phyloP scores from a whole-genome alignment of 2,329 filamentous ascomycete genomes.

The Cercospora sp. region DNA sequence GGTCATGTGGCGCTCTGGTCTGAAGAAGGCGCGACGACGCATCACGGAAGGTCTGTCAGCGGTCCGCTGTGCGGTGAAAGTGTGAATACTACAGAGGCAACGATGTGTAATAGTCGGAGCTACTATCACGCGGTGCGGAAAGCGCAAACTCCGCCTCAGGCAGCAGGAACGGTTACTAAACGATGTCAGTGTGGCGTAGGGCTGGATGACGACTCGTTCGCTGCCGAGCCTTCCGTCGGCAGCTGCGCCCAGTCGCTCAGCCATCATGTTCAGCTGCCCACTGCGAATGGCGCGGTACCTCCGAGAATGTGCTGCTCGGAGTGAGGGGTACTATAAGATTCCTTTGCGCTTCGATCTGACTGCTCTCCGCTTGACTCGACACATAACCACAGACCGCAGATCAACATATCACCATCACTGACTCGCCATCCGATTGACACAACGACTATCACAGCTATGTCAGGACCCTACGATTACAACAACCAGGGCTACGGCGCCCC shows the following conservation, averaged over 20 bases:
- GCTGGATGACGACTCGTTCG: not conserved
- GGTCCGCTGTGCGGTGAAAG: not conserved
- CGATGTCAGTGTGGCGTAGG: not conserved
- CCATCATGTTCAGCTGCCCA: constrained; percentile 10
- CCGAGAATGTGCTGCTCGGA: not conserved
- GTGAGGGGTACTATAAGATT: constrained; percentile 19
- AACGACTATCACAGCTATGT: constrained; percentile 43
- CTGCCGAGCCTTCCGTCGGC: not conserved
- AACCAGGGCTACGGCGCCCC: constrained; percentile 22
- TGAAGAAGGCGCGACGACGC: not conserved
- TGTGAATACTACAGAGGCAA: not conserved
- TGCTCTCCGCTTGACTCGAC: not conserved
- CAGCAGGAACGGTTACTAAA: not conserved
- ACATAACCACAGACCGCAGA: not conserved
- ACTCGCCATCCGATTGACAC: not conserved
- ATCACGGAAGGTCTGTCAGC: not conserved
- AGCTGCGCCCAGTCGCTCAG: constrained; percentile 9
- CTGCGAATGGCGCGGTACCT: not conserved
- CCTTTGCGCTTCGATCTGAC: constrained; percentile 1
- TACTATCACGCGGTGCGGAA: not conserved
- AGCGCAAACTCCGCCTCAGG: not conserved
- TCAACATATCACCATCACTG: not conserved
- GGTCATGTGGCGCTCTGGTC: not conserved
- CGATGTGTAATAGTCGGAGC: not conserved
- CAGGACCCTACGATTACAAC: constrained; percentile 56